Evolutionary conservation across 2,329 filamentous ascomycete genomes (phyloP), one percentile per base, ranked within the genome.

Genomic region (Tolypocladium nubicola): DNA sequence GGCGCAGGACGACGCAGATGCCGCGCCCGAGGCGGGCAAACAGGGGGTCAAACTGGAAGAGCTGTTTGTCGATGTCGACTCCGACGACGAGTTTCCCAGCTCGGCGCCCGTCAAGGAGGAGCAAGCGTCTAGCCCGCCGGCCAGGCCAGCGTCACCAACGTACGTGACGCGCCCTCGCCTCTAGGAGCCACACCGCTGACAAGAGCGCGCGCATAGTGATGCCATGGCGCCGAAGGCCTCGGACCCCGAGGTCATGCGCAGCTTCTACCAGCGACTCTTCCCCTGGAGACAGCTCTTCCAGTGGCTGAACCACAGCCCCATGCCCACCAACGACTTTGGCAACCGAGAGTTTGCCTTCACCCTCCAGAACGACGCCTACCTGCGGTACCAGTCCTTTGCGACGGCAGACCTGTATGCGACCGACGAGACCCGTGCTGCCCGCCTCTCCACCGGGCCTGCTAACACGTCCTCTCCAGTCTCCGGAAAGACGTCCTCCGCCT

Each of bases 341-440:
- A 89, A 97, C 70, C 88, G 94, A 68, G 94, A 99, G 72, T 97
- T 99, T 70, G 92, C 94, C 21, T 93, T 97, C 68, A 96, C 92
- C 1, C 80, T 97, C n/a, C 86, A 88, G 59, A 95, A 92, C 68
- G 92, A 96, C 64, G 89, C 88, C 45, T 96, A 97, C 71, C 80
- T 96, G 37, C 88, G 94, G 69, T 99, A 97, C 70, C 90, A 96
- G 70, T 91, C 79, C 9, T 83, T 79, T 62, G 69, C 75, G 6
- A 82, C 76, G 3, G 71, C 77, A 4, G 81, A 84, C 58, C 73
- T 80, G 79, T 83, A 66, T 50, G 72, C 39, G 9, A 19, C 26
- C 23, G 21, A 10, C n/a, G n/a, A 19, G 19, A 13, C 45, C 13
- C 13, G 10, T 23, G 16, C 19, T 16, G 10, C 47, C 47, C 19